phyloP scores from a whole-genome alignment of 176 grass and related monocot species.

The Hordeum vulgare region DNA sequence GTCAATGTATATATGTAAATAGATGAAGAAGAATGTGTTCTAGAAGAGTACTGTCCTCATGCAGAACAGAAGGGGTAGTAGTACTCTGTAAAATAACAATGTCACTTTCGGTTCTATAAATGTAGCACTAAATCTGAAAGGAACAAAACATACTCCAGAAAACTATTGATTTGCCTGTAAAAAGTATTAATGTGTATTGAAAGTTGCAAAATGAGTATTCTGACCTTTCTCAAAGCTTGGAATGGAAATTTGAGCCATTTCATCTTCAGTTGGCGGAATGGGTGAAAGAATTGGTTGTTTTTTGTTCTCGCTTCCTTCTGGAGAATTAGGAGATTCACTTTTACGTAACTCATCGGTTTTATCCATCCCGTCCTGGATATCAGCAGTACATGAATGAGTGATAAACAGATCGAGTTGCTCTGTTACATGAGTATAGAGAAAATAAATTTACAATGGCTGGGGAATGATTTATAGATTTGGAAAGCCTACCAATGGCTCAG shows the following conservation, averaged over 20 bases:
- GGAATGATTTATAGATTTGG: slow-evolving; percentile 15
- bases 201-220: not conserved
- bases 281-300: slow-evolving; percentile 26
- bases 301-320: slow-evolving; percentile 16
- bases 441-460: slow-evolving; percentile 16
- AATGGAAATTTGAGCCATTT: slow-evolving; percentile 30
- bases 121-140: not conserved
- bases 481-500: slow-evolving; percentile 56
- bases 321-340: slow-evolving; percentile 19
- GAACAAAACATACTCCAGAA: not conserved
- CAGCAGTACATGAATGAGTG: slow-evolving; percentile 4
- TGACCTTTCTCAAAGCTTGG: slow-evolving; percentile 39
- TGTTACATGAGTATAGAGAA: not conserved
- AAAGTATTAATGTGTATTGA: not conserved
- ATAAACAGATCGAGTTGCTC: not conserved
- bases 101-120: not conserved
- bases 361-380: slow-evolving; percentile 23
- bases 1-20: not conserved
- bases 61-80: not conserved
- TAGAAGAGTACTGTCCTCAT: not conserved
- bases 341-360: slow-evolving; percentile 29
- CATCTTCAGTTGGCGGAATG: slow-evolving; percentile 29
- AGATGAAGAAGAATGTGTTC: not conserved
- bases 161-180: not conserved
- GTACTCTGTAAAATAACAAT: not conserved